Conservation (phyloP, 164 flowering plant species). For the Vitis amurensis region DNA sequence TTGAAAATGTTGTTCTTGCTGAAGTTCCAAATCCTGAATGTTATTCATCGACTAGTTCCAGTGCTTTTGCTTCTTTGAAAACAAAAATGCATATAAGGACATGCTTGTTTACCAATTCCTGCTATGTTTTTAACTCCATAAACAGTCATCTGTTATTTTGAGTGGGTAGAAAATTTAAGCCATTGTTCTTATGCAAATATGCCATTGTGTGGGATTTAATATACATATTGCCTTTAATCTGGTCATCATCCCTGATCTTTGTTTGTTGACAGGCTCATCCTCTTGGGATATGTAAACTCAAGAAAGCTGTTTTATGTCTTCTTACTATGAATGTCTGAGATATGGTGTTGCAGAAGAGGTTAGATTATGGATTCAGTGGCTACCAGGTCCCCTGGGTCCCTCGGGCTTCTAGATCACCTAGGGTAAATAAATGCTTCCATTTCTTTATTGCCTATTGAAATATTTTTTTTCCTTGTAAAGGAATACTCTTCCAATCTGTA, state of each 20-base stretch:
- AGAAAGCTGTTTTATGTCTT: not conserved
- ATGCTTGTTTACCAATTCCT: not conserved
- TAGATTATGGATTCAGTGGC: slow-evolving; percentile 23
- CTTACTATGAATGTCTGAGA: not conserved
- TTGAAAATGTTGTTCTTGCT: too few relatives aligned
- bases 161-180: not conserved
- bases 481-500: not conserved
- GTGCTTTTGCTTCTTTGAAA: too few relatives aligned
- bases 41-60: too few relatives aligned
- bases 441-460: not conserved
- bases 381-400: slow-evolving; percentile 22
- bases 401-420: slow-evolving; percentile 29
- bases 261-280: not conserved
- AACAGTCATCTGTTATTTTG: not conserved
- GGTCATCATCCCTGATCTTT: not conserved
- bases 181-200: not conserved
- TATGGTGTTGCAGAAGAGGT: slow-evolving; percentile 18
- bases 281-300: not conserved
- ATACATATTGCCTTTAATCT: not conserved
- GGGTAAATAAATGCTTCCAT: slow-evolving; percentile 12
- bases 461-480: not conserved
- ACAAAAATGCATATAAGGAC: too few relatives aligned
- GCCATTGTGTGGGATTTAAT: not conserved
- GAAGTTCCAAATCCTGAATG: too few relatives aligned
- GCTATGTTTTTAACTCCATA: not conserved